These are phyloP conservation scores for Globisporangium nunn DNA, from an alignment of 352 stramenopile genomes.

Conservation along the genomic window DNA sequence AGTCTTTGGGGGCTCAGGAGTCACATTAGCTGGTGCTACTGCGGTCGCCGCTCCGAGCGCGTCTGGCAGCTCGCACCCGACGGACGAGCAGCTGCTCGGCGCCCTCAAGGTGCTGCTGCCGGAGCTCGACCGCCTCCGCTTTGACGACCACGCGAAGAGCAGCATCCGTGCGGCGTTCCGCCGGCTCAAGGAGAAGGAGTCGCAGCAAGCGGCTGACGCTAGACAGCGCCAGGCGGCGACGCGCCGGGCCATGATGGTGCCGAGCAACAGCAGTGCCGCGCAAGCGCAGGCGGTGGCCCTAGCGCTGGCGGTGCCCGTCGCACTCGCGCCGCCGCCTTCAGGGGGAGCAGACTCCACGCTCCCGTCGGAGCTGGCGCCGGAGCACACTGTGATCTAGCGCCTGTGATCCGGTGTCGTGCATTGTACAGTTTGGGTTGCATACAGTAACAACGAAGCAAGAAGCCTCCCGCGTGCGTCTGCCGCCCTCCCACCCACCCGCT, in stretches of 20 bases:
- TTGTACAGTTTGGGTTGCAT: background rate
- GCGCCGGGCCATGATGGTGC: constrained; percentile 4
- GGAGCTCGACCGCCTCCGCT: constrained; percentile 43
- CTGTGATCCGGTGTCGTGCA: no score
- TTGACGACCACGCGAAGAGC: constrained; percentile 52
- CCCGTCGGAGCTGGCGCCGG: background rate
- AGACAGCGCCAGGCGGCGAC: constrained; percentile 10
- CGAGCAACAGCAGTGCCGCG: background rate
- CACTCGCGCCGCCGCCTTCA: background rate
- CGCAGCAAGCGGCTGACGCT: constrained; percentile 1
- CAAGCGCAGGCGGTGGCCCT: background rate
- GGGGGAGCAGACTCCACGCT: no score
- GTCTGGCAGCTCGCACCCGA: constrained; percentile 16
- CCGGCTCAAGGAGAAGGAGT: constrained; percentile 29
- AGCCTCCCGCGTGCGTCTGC: no score
- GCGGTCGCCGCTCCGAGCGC: background rate
- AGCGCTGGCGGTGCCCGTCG: background rate
- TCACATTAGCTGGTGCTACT: no score
- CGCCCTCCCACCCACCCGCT: no score
- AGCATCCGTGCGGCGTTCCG: constrained; percentile 48
- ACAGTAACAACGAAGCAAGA: background rate
- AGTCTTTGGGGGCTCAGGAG: no score
- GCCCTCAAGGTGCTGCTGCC: constrained; percentile 42
- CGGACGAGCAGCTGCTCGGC: constrained; percentile 40
- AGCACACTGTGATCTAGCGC: background rate